Percentiles rank a stretch among this genome's conserved stretches.
Evolutionary conservation across 192 early-diverging fungal species (phyloP).

Genomic region (Ramicandelaber brevisporus): DNA sequence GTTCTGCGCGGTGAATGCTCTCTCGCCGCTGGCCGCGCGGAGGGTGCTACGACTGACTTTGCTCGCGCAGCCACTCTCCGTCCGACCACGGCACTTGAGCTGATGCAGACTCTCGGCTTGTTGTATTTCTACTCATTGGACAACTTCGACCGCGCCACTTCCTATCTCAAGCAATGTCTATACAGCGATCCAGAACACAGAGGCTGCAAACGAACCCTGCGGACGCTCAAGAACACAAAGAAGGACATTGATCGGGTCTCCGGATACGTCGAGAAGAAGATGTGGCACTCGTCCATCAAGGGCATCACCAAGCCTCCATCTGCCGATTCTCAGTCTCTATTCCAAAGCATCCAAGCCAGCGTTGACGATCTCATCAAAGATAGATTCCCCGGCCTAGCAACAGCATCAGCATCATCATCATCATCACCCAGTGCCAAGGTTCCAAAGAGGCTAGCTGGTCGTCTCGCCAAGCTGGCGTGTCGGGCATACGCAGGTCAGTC

Average conservation of each 20-base stretch:
- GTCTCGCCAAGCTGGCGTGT: conserved; percentile 12
- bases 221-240: too few relatives aligned
- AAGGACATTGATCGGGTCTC: too few relatives aligned
- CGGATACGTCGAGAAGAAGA: conserved; percentile 11
- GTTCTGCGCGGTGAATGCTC: conserved; percentile 47
- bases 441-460: conserved; percentile 11
- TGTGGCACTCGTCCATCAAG: too few relatives aligned
- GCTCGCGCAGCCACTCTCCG: conserved; percentile 49
- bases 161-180: too few relatives aligned
- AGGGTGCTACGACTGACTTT: conserved; percentile 60
- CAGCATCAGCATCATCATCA: conserved; percentile 8
- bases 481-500: conserved; percentile 15
- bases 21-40: conserved; percentile 40
- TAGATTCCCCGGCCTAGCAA: conserved; percentile 4
- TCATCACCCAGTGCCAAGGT: conserved; percentile 5
- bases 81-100: conserved; percentile 30
- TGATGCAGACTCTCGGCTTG: conserved; percentile 33
- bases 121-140: conserved; percentile 43
- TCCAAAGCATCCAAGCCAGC: conserved; percentile 11
- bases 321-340: too few relatives aligned
- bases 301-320: too few relatives aligned
- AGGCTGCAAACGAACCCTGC: too few relatives aligned
- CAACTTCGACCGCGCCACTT: conserved; percentile 40
- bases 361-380: conserved; percentile 5
- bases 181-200: too few relatives aligned